Conservation (phyloP, 331 rosid genomes). For the Acacia concinna region DNA sequence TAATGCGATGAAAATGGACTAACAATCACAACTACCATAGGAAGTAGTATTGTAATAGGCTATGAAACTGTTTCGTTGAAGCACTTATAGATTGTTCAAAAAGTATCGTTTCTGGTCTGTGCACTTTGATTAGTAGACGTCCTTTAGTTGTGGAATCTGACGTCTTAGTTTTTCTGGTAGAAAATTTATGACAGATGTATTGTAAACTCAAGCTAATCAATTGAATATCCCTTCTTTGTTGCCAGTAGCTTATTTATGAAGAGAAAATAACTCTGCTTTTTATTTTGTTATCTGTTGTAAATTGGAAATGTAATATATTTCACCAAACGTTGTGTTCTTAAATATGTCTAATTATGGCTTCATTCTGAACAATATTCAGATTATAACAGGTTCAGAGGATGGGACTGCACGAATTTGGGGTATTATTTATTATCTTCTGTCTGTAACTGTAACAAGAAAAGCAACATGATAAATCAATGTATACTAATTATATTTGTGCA, state of each 20-base stretch:
- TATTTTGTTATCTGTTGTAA: neutral
- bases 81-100: neutral
- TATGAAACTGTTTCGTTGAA: neutral
- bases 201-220: neutral
- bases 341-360: constrained; percentile 35
- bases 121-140: neutral
- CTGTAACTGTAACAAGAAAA: constrained; percentile 14
- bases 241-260: constrained; percentile 11
- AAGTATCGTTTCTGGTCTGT: constrained; percentile 11
- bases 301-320: neutral
- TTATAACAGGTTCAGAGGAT: constrained; percentile 95
- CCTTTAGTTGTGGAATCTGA: constrained; percentile 9
- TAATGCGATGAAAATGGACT: neutral
- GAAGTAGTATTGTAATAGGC: neutral
- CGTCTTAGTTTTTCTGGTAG: neutral
- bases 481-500: constrained; percentile 6
- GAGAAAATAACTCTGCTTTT: neutral
- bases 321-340: neutral
- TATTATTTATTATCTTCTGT: constrained; percentile 32
- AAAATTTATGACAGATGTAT: constrained; percentile 11
- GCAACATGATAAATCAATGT: constrained; percentile 1
- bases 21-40: neutral
- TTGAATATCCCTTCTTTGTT: constrained; percentile 12
- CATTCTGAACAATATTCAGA: constrained; percentile 50
- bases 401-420: constrained; percentile 92